Conservation (phyloP, 805 yeast species). For the Teunomyces atbi region DNA sequence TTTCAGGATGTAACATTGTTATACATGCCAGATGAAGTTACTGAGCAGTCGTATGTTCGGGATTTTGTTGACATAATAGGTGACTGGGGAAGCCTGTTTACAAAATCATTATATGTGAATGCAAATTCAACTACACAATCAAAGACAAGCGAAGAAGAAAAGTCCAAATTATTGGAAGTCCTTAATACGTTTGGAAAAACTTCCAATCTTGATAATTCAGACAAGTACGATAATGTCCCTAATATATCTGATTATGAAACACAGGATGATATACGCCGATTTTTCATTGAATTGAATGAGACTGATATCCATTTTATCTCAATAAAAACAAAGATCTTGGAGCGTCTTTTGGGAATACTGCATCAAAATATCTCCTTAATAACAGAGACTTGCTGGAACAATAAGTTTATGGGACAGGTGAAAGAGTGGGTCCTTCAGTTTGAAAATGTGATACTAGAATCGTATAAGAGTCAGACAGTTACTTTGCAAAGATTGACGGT, state of each 20-base stretch:
- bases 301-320: slow-evolving; percentile 16
- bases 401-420: slow-evolving; percentile 30
- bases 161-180: slow-evolving; percentile 33
- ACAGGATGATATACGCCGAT: slow-evolving; percentile 10
- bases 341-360: slow-evolving; percentile 20
- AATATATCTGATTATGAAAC: slow-evolving; percentile 7
- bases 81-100: slow-evolving; percentile 26
- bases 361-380: slow-evolving; percentile 24
- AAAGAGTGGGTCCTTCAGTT: slow-evolving; percentile 34
- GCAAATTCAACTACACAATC: slow-evolving; percentile 3
- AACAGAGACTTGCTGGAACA: slow-evolving; percentile 39
- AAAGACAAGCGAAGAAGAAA: slow-evolving; percentile 26
- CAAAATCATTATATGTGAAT: slow-evolving; percentile 16
- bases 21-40: slow-evolving; percentile 12
- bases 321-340: slow-evolving; percentile 24
- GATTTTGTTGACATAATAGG: slow-evolving; percentile 24
- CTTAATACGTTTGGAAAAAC: slow-evolving; percentile 30
- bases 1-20: slow-evolving; percentile 4
- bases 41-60: background rate
- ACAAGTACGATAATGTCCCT: slow-evolving; percentile 1
- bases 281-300: slow-evolving; percentile 12
- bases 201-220: slow-evolving; percentile 1
- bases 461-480: slow-evolving; percentile 1
- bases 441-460: slow-evolving; percentile 20
- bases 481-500: slow-evolving; percentile 15